Conservation (phyloP, 1,139 yeast genomes). For the Debaryomyces singareniensis region DNA sequence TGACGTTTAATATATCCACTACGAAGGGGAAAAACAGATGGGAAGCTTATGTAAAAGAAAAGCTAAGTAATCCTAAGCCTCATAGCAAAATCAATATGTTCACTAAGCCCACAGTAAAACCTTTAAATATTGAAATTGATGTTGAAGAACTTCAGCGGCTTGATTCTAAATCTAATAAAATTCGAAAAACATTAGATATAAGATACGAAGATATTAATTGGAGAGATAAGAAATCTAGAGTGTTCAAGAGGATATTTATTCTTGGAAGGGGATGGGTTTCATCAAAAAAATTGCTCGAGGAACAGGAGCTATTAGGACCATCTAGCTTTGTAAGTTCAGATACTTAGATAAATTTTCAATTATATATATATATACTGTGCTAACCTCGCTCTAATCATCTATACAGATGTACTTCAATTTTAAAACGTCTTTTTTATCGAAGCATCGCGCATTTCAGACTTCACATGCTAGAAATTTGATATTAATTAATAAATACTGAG, state of each 20-base stretch:
- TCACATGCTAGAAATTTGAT: too few relatives aligned
- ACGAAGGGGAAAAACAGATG: conserved; percentile 19
- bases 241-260: conserved; percentile 40
- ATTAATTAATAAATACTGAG: too few relatives aligned
- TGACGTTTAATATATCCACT: conserved; percentile 22
- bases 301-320: conserved; percentile 13
- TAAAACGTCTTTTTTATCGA: too few relatives aligned
- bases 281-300: conserved; percentile 23
- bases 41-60: conserved; percentile 14
- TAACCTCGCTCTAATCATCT: too few relatives aligned
- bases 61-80: conserved; percentile 1
- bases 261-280: conserved; percentile 52
- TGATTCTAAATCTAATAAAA: conserved; percentile 1
- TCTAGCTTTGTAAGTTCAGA: conserved; percentile 4
- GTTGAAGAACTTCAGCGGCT: too few relatives aligned
- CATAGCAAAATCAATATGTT: neutral
- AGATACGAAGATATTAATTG: conserved; percentile 13
- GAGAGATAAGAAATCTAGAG: conserved; percentile 24
- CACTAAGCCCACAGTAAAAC: too few relatives aligned
- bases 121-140: conserved; percentile 4
- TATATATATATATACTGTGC: too few relatives aligned
- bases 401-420: too few relatives aligned
- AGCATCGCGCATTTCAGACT: too few relatives aligned
- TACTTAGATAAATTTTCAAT: neutral
- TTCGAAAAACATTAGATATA: conserved; percentile 5